These are phyloP conservation scores for Schoenoplectus triqueter DNA, from an alignment of 202 grass and related monocot genomes.

Conservation along the genomic window DNA sequence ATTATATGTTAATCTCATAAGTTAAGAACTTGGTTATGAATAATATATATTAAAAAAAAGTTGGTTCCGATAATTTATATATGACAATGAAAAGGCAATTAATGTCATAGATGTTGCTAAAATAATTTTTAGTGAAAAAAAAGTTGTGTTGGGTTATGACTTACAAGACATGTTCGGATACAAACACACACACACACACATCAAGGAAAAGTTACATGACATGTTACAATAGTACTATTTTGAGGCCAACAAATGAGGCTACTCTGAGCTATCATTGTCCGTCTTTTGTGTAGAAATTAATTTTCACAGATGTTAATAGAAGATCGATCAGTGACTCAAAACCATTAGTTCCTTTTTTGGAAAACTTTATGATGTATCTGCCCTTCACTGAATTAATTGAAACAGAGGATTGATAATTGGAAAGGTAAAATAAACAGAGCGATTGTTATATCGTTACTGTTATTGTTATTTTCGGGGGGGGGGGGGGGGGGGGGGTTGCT, in stretches of 20 bases:
- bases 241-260: not conserved
- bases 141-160: not conserved
- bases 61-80: not conserved
- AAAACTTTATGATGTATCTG: not conserved
- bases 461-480: too few species aligned
- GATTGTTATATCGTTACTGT: too few species aligned
- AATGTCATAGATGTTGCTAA: not conserved
- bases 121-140: not conserved
- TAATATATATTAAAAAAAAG: too few species aligned
- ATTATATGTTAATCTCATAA: not conserved
- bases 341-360: not conserved
- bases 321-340: not conserved
- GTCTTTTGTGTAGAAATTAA: not conserved
- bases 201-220: not conserved
- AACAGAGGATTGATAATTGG: not conserved
- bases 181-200: not conserved
- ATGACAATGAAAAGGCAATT: not conserved
- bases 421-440: not conserved
- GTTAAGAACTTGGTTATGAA: too few species aligned
- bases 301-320: slow-evolving; percentile 14
- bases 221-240: not conserved
- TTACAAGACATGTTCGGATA: not conserved
- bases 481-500: too few species aligned
- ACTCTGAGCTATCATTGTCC: not conserved
- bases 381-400: not conserved